phyloP scores from a whole-genome alignment of 495 filamentous ascomycete genomes.

The Xylaria scruposa region DNA sequence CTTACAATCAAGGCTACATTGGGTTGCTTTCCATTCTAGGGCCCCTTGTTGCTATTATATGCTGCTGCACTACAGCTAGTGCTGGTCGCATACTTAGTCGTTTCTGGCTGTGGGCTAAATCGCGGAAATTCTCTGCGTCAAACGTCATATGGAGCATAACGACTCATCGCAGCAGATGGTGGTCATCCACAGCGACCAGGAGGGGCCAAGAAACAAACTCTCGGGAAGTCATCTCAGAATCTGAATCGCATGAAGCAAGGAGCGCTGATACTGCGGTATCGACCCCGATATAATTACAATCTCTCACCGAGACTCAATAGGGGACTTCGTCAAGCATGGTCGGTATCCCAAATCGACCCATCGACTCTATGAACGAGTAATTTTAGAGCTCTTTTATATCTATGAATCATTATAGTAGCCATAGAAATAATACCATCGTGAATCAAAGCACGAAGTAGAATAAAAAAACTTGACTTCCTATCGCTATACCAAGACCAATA shows the following conservation, averaged over 20 bases:
- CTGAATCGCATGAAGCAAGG: neutral
- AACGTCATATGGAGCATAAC: neutral
- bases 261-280: neutral
- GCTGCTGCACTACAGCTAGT: neutral
- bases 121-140: neutral
- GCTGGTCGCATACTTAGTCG: neutral
- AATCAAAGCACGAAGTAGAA: neutral
- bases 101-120: neutral
- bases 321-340: neutral
- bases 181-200: neutral
- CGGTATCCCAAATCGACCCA: neutral
- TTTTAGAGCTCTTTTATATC: neutral
- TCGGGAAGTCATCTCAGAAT: neutral
- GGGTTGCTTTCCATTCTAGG: constrained; percentile 12
- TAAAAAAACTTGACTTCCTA: neutral
- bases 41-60: constrained; percentile 4
- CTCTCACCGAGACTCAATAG: neutral
- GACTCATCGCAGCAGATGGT: neutral
- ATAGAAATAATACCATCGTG: neutral
- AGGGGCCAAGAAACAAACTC: neutral
- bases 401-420: neutral
- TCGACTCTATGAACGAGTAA: neutral
- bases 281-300: neutral
- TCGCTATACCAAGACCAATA: neutral
- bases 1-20: constrained; percentile 16